A percentile compares a stretch with the other conserved stretches of the same genome.
Evolutionary conservation across 75 land plant species (phyloP).

Genomic region (Sequoiadendron giganteum): DNA sequence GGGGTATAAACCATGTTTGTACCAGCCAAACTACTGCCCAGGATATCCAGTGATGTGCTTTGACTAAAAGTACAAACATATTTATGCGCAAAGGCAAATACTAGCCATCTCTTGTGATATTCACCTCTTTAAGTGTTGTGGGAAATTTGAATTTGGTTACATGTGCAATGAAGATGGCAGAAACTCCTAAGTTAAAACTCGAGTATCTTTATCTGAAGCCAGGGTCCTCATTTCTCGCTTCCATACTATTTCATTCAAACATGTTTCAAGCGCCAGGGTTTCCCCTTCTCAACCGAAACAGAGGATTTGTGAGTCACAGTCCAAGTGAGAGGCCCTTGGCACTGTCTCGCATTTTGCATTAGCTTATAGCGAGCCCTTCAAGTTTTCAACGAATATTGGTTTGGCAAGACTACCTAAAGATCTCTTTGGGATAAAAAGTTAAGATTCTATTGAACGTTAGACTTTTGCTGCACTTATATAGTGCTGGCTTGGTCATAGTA

Average conservation of each 20-base stretch:
- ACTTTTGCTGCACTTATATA: neutral
- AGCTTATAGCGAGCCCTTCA: neutral
- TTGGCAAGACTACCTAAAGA: neutral
- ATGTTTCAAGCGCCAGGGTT: neutral
- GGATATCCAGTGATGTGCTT: neutral
- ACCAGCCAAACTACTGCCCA: neutral
- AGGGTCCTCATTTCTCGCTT: neutral
- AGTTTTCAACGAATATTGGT: too few relatives aligned
- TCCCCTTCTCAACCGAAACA: neutral
- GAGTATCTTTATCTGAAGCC: neutral
- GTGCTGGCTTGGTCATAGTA: neutral
- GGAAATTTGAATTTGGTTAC: too few relatives aligned
- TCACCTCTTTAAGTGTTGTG: too few relatives aligned
- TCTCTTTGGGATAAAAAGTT: neutral
- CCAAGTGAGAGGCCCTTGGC: neutral
- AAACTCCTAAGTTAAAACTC: neutral
- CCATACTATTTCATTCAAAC: neutral
- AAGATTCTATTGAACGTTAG: neutral
- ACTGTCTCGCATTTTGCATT: neutral
- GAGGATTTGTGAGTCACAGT: neutral
- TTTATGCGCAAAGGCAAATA: neutral
- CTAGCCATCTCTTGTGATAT: neutral
- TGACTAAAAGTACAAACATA: neutral
- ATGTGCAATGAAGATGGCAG: too few relatives aligned
- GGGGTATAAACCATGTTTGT: too few relatives aligned